Evolutionary conservation across 2,329 filamentous ascomycete genomes (phyloP), one percentile per base, ranked within the genome.

Genomic region (Corniculantispora saksenae): DNA sequence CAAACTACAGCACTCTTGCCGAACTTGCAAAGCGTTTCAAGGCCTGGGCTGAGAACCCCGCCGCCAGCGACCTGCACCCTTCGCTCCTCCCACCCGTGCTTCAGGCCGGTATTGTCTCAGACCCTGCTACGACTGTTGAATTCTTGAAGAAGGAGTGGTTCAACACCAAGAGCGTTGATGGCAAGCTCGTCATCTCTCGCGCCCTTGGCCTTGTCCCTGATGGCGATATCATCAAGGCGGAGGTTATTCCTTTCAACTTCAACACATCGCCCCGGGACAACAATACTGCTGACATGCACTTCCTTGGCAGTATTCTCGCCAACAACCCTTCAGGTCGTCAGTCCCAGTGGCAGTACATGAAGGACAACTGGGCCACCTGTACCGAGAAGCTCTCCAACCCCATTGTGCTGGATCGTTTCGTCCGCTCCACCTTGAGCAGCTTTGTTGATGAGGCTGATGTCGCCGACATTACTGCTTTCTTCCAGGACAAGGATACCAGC

Each of bases 331-430:
- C 87, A 67, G 90, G 88, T 3, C 90, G 94, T n/a, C 79, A 83
- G 53, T 81, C 89, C 53, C 86, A 96, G 65, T 99, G 95, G 95
- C 82, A 89, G 61, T 97, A 91, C 78, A 86, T 97, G 73, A 92
- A 94, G 79, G 83, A 86, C 51, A 90, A 97, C 80, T 99, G 94
- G 91, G 83, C 87, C 35, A 82, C 85, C 43, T 85, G 97, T 53
- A 84, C 89, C 61, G 80, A 86, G 66, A 91, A 90, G 76, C 83
- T 98, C 63, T 88, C 75, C 50, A 97, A 97, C 80, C 91, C 93
- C 68, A 90, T 97, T 35, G 87, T 97, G 3, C 83, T 97, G 19
- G 94, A 99, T 79, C 89, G 94, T 56, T 97, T 97, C 79, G 81
- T 99, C 71, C 89, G 91, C 70, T 83, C 91, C 70, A 89, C 89